These are phyloP conservation scores for Daldinia loculata DNA, from an alignment of 495 filamentous ascomycete species.

Conservation along the genomic window DNA sequence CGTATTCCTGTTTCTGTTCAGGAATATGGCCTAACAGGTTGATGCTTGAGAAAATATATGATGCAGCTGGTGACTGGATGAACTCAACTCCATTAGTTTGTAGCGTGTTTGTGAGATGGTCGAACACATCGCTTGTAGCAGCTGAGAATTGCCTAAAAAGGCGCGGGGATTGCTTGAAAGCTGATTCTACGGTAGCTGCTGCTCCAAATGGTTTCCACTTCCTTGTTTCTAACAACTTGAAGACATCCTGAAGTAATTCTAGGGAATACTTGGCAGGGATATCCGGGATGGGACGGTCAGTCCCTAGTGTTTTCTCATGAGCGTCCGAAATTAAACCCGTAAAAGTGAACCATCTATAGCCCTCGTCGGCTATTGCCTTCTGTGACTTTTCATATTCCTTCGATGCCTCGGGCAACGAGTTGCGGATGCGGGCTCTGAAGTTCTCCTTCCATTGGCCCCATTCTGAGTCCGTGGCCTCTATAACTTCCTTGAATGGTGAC, in stretches of 20 bases:
- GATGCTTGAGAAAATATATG: constrained; percentile 53
- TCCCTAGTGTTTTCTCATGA: constrained; percentile 35
- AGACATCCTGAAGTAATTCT: constrained; percentile 46
- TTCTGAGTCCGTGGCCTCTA: constrained; percentile 48
- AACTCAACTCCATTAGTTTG: constrained; percentile 35
- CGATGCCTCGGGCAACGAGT: constrained; percentile 79
- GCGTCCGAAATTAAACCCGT: constrained; percentile 57
- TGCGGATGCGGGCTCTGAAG: constrained; percentile 68
- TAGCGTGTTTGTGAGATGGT: constrained; percentile 17
- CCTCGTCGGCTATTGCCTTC: constrained; percentile 65
- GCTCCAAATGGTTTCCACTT: constrained; percentile 88
- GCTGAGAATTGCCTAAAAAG: constrained; percentile 37
- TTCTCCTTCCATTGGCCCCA: constrained; percentile 65
- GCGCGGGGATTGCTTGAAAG: constrained; percentile 46
- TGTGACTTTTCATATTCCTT: constrained; percentile 78
- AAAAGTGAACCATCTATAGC: constrained; percentile 69
- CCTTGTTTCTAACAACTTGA: constrained; percentile 54
- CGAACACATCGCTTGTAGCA: constrained; percentile 20
- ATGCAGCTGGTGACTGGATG: constrained; percentile 45
- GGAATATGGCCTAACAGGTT: constrained; percentile 49
- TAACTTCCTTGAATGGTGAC: constrained; percentile 48
- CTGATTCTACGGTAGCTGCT: constrained; percentile 66
- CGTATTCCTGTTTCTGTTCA: constrained; percentile 40
- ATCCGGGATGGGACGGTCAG: constrained; percentile 43
- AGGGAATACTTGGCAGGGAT: constrained; percentile 38